Conservation (phyloP, 2,329 filamentous ascomycete genomes). For the Helotiales sp. region DNA sequence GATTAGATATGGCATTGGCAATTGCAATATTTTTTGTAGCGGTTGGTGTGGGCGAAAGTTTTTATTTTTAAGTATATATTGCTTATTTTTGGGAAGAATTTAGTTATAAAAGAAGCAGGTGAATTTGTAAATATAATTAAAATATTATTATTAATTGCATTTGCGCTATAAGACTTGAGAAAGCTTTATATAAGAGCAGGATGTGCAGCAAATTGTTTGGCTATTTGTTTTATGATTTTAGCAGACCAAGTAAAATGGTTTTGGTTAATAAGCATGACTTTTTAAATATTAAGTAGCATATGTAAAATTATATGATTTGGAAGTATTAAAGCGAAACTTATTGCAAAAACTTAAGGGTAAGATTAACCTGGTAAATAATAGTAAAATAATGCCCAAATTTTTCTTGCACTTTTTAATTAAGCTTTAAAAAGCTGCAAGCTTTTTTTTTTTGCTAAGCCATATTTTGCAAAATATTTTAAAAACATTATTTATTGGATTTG, state of each 20-base stretch:
- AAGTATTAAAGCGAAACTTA: neutral
- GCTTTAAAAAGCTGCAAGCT: neutral
- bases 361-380: neutral
- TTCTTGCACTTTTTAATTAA: neutral
- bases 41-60: neutral
- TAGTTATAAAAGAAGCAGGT: neutral
- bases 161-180: neutral
- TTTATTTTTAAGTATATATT: neutral
- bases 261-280: neutral
- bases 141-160: neutral
- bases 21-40: neutral
- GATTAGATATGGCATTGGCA: slow-evolving; percentile 7
- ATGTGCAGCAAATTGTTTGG: neutral
- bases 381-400: neutral
- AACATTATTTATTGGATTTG: neutral
- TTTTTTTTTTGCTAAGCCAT: slow-evolving; percentile 6
- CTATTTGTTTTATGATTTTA: neutral
- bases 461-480: neutral
- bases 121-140: neutral
- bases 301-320: neutral
- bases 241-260: neutral
- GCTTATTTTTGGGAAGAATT: neutral
- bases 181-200: neutral
- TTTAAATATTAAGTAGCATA: neutral
- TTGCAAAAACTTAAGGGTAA: neutral